Evolutionary conservation across 768 basidiomycete species (phyloP), one percentile per base, ranked within the genome.

Genomic region (Mycena kentingensis): DNA sequence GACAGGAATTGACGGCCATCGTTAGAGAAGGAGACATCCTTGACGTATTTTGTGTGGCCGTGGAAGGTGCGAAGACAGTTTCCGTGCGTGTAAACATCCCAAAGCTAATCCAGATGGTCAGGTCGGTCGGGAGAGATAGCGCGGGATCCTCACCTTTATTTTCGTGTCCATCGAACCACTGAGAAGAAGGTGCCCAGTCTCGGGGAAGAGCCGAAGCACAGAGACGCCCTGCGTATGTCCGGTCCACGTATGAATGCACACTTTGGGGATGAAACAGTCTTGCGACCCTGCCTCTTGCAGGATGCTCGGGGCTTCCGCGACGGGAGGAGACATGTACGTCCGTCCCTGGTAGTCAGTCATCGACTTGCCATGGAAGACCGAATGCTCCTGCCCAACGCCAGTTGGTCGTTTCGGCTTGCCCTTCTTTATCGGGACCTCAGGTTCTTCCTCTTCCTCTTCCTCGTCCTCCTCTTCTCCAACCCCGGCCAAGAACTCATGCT

Each of bases 121-220:
- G 34, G 28, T 22, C 22, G 25, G 15, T 29, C 7, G 29, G 46
- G 26, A 34, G 43, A 18, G 45, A 38, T 22, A 3, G 22, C 28
- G 16, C 21, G 55, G 44, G 29, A 49, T 5, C 63, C 75, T 22
- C 66, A 87, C 94, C 80, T 99, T 99, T 74, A 99, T 91, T 69
- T 98, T 95, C 8, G 93, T 98, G 69, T 99, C 97, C 93, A 98
- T 94, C 39, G 91, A 93, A 1, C 88, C 96, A 67, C 90, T 93
- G 55, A 99, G 83, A 52, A 99, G 69, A 12, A 99, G 77, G 72
- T 99, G 97, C 0, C 93, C 95, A 6, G 90, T 92, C 51, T 87
- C 80, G 19, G 97, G 97, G 75, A 98, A 96, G 31, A 92, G 77
- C 46, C 93, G 88, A 53, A 99, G 85, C 41, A 88, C 90, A n/a